phyloP scores from a whole-genome alignment of 2,329 filamentous ascomycete species.

The Talaromyces islandicus region DNA sequence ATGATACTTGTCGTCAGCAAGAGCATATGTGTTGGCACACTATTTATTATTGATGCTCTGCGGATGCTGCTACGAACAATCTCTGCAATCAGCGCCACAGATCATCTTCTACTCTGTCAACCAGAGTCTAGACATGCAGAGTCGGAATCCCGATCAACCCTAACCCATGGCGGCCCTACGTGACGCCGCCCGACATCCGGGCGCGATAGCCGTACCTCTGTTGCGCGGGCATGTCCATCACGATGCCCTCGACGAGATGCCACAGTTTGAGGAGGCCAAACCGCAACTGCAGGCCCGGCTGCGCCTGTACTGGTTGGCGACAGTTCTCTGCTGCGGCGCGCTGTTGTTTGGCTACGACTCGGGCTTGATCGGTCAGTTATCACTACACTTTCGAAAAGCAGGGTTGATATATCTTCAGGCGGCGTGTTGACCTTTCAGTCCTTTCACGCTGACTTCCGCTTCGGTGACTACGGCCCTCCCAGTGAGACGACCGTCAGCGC shows the following conservation, averaged over 20 bases:
- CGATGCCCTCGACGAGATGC: not conserved
- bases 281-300: constrained; percentile 30
- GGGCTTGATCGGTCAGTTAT: constrained; percentile 34
- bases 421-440: constrained; percentile 44
- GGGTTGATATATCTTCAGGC: constrained; percentile 18
- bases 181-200: not conserved
- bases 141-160: not conserved
- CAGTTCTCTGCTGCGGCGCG: constrained; percentile 48
- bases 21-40: too few relatives aligned
- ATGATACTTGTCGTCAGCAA: too few relatives aligned
- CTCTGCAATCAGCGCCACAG: too few relatives aligned
- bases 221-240: not conserved
- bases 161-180: not conserved
- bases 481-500: constrained; percentile 41
- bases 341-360: constrained; percentile 40
- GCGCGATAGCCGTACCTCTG: not conserved
- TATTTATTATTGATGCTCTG: not conserved
- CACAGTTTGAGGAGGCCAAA: not conserved
- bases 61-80: not conserved
- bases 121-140: not conserved
- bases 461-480: constrained; percentile 21
- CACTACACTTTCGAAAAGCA: not conserved
- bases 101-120: not conserved
- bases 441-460: constrained; percentile 40
- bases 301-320: constrained; percentile 48